Percentiles rank a stretch among this genome's conserved stretches.
These are phyloP conservation scores for Blastobotrys niveus DNA, from an alignment of 1,139 yeast genomes.

Conservation along the genomic window DNA sequence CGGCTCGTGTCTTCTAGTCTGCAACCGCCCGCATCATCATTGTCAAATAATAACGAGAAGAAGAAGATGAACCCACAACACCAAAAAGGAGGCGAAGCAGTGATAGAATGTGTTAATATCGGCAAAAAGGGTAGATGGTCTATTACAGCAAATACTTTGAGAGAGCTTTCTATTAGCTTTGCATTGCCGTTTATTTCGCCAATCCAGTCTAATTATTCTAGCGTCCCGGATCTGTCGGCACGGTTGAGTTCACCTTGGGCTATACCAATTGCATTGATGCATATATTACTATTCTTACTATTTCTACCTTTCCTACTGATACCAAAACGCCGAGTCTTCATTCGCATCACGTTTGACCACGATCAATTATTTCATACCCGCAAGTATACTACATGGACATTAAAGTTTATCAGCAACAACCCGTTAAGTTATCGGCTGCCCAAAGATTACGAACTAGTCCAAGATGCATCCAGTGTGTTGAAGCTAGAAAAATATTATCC, in stretches of 20 bases:
- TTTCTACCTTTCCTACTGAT: constrained; percentile 21
- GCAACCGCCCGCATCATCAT: too few species aligned
- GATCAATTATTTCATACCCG: constrained; percentile 3
- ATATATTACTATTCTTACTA: constrained; percentile 19
- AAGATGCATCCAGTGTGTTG: constrained; percentile 7
- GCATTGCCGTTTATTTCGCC: constrained; percentile 23
- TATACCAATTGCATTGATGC: constrained; percentile 24
- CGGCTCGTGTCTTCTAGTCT: neutral
- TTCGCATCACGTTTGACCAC: neutral
- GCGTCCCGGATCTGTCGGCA: constrained; percentile 19
- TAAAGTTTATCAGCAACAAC: neutral
- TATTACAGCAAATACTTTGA: constrained; percentile 13
- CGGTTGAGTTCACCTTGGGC: constrained; percentile 26
- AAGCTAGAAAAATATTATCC: constrained; percentile 19
- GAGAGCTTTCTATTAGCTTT: constrained; percentile 20
- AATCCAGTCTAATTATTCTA: constrained; percentile 15
- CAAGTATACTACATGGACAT: constrained; percentile 7
- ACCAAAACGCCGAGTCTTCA: constrained; percentile 9
- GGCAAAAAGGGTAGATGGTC: neutral
- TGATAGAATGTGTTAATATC: neutral
- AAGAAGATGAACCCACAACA: neutral
- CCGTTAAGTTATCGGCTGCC: constrained; percentile 2
- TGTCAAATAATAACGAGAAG: too few species aligned
- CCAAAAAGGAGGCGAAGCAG: neutral
- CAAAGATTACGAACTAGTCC: constrained; percentile 3